phyloP scores from a whole-genome alignment of 2,329 filamentous ascomycete species.

The Paraphaeosphaeria minitans region DNA sequence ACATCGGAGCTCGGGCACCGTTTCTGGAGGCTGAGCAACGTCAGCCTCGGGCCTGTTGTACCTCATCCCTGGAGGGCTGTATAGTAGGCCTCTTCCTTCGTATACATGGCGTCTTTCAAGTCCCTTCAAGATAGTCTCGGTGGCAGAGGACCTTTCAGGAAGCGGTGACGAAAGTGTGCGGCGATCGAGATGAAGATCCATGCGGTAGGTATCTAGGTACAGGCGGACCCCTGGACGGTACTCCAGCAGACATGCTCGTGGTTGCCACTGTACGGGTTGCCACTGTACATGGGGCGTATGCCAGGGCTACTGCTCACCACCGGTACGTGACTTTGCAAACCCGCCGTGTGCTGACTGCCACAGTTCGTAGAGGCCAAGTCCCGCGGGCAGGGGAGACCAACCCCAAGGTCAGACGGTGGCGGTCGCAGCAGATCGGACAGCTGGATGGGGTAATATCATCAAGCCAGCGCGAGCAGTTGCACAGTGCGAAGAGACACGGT shows the following conservation, averaged over 20 bases:
- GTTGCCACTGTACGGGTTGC: too few relatives aligned
- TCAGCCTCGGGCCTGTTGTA: conserved; percentile 5
- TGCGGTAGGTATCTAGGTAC: not conserved
- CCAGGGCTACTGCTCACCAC: not conserved
- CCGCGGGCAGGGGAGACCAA: not conserved
- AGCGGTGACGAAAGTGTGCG: not conserved
- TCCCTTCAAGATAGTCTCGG: not conserved
- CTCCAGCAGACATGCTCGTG: not conserved
- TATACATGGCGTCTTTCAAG: not conserved
- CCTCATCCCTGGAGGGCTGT: not conserved
- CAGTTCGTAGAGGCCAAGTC: conserved; percentile 5
- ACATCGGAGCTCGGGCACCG: conserved; percentile 5
- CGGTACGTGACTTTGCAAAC: conserved; percentile 1
- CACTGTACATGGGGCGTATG: not conserved
- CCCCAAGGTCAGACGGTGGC: conserved; percentile 1
- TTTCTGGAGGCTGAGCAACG: conserved; percentile 7
- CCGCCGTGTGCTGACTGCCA: conserved; percentile 6
- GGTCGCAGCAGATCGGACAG: conserved; percentile 9
- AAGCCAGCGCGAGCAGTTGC: conserved; percentile 6
- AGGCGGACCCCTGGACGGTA: not conserved
- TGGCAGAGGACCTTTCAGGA: not conserved
- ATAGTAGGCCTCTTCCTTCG: not conserved
- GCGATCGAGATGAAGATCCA: not conserved
- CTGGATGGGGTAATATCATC: conserved; percentile 6
- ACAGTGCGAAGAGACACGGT: conserved; percentile 2